Percentiles rank a stretch among this genome's conserved stretches.
phyloP scores from a whole-genome alignment of 2,329 filamentous ascomycete genomes.

The Paraconiothyrium brasiliense region DNA sequence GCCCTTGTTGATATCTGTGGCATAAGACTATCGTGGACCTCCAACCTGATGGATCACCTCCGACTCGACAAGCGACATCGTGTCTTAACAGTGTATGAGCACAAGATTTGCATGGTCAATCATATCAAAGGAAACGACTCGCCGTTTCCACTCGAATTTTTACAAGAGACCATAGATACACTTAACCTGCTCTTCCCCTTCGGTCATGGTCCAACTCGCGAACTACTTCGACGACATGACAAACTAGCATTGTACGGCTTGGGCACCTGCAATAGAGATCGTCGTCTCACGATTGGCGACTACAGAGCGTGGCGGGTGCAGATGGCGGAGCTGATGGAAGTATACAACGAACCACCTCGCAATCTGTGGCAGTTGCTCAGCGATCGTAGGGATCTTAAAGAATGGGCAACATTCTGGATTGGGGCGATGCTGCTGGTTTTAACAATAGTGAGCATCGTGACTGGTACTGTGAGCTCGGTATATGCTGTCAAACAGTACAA shows the following conservation, averaged over 20 bases:
- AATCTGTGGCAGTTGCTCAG: constrained; percentile 4
- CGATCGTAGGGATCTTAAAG: constrained; percentile 1
- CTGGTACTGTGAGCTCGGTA: constrained; percentile 2
- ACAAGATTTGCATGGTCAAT: constrained; percentile 1
- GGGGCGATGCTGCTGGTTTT: background rate
- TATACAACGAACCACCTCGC: constrained; percentile 1
- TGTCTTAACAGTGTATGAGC: constrained; percentile 1
- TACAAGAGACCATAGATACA: constrained; percentile 6
- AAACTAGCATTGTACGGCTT: background rate
- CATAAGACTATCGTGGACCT: background rate
- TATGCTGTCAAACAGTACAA: constrained; percentile 10
- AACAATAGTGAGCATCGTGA: constrained; percentile 3
- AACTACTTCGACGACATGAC: background rate
- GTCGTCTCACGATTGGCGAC: background rate
- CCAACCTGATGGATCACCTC: constrained; percentile 3
- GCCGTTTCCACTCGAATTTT: background rate
- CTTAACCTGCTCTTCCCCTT: background rate
- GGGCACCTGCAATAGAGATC: background rate
- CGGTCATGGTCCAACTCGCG: background rate
- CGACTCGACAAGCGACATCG: background rate
- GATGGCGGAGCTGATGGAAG: background rate
- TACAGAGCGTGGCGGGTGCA: background rate
- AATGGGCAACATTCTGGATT: background rate
- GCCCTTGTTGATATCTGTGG: background rate
- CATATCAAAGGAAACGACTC: background rate